phyloP scores from a whole-genome alignment of 805 yeast species.

The Candida tallmaniae region DNA sequence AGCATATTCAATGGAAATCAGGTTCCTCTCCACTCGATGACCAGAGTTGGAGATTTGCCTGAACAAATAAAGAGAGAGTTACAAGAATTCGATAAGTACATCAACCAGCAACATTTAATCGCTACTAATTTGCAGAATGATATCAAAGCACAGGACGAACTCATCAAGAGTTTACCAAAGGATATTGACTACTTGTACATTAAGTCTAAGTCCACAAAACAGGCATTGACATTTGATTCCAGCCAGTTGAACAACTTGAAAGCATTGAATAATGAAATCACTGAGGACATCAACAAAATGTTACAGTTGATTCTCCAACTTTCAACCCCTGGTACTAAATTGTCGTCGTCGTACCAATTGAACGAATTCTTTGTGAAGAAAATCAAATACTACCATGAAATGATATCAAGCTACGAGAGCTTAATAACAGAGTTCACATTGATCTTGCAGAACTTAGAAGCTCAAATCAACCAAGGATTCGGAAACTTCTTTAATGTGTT shows the following conservation, averaged over 20 bases:
- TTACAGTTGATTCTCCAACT: constrained; percentile 49
- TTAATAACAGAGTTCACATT: constrained; percentile 59
- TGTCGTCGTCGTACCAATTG: constrained; percentile 51
- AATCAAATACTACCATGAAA: constrained; percentile 45
- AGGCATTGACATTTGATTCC: constrained; percentile 52
- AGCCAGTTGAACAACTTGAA: constrained; percentile 31
- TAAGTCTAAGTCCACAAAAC: constrained; percentile 59
- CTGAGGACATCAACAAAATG: constrained; percentile 50
- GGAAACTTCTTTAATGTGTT: constrained; percentile 45
- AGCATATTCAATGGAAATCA: constrained; percentile 2
- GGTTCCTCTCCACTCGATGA: constrained; percentile 59
- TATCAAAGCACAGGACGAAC: constrained; percentile 54
- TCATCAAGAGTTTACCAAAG: constrained; percentile 67
- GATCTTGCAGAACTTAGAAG: constrained; percentile 42
- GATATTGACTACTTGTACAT: constrained; percentile 63
- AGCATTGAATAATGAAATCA: constrained; percentile 34
- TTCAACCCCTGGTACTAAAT: constrained; percentile 51
- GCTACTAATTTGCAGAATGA: constrained; percentile 65
- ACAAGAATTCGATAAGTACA: constrained; percentile 66
- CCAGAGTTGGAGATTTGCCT: constrained; percentile 71
- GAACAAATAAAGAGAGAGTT: constrained; percentile 64
- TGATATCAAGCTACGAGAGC: constrained; percentile 53
- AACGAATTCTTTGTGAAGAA: constrained; percentile 51
- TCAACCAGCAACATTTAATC: constrained; percentile 67
- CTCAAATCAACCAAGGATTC: constrained; percentile 34